A percentile compares a stretch with the other conserved stretches of the same genome.
These are phyloP conservation scores for Leccinellum luteum DNA, from an alignment of 768 basidiomycete genomes.

Conservation along the genomic window DNA sequence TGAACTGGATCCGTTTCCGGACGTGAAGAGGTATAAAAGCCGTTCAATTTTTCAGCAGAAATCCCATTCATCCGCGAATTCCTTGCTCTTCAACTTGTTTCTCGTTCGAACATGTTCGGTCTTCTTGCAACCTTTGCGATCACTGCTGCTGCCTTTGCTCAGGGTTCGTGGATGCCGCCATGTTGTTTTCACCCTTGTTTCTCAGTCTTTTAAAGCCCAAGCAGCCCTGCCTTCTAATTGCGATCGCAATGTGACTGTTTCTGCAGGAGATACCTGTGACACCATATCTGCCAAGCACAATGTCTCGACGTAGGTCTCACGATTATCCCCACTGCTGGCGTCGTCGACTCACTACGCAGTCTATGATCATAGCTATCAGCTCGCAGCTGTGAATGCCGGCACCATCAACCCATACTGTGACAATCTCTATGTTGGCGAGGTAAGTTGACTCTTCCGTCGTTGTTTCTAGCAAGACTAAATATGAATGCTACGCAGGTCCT, in stretches of 20 bases:
- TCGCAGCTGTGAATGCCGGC: constrained; percentile 49
- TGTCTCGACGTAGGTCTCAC: constrained; percentile 54
- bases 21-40: constrained; percentile 23
- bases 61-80: background rate
- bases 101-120: constrained; percentile 22
- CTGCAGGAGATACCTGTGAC: constrained; percentile 60
- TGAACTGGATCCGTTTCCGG: too few species aligned
- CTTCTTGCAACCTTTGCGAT: constrained; percentile 16
- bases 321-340: background rate
- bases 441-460: constrained; percentile 17
- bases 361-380: constrained; percentile 48
- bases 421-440: constrained; percentile 55
- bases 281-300: constrained; percentile 58
- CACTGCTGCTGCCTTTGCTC: constrained; percentile 6
- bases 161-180: constrained; percentile 14
- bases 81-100: background rate
- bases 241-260: constrained; percentile 59
- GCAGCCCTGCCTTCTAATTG: constrained; percentile 43
- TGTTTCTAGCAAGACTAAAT: background rate
- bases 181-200: background rate
- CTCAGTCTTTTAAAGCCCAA: constrained; percentile 40
- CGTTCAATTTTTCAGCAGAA: background rate
- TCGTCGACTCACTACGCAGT: background rate
- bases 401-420: constrained; percentile 51
- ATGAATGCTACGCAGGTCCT: constrained; percentile 30